Conservation (phyloP, 805 yeast genomes). For the Zygoascus ofunaensis region DNA sequence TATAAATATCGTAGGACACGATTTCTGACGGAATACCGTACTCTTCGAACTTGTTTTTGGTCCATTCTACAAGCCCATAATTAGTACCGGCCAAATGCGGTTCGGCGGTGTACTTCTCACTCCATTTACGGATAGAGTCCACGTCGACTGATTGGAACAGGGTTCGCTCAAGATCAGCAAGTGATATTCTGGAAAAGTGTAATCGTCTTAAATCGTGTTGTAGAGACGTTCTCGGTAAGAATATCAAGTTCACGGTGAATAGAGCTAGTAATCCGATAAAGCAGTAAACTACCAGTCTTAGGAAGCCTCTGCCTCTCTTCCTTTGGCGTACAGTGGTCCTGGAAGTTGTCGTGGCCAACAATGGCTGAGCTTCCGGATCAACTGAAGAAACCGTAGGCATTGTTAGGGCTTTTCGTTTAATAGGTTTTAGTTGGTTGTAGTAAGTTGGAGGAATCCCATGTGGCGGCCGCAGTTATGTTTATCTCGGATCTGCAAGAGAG, state of each 20-base stretch:
- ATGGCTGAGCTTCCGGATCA: constrained; percentile 4
- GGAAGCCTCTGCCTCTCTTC: constrained; percentile 5
- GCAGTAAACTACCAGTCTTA: constrained; percentile 10
- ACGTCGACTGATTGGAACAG: constrained; percentile 37
- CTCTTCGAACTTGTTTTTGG: constrained; percentile 46
- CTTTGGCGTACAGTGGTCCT: not conserved
- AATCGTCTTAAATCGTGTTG: constrained; percentile 71
- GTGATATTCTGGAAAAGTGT: constrained; percentile 57
- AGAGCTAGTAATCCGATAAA: constrained; percentile 42
- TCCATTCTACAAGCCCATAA: constrained; percentile 41
- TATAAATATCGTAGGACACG: constrained; percentile 51
- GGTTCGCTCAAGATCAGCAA: constrained; percentile 58
- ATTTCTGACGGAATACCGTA: constrained; percentile 48
- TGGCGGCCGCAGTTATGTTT: too few species aligned
- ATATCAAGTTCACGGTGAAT: constrained; percentile 53
- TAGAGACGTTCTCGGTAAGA: constrained; percentile 76
- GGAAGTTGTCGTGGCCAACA: not conserved
- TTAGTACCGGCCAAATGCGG: constrained; percentile 48
- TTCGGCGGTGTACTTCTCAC: constrained; percentile 40
- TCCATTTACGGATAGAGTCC: constrained; percentile 41
- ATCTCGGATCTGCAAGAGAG: too few species aligned
- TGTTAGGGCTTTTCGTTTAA: too few species aligned
- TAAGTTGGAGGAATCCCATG: not conserved
- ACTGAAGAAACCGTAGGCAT: constrained; percentile 1
- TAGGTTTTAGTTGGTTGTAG: not conserved